phyloP scores from a whole-genome alignment of 1,284 basidiomycete species.

The Leccinum fallax region DNA sequence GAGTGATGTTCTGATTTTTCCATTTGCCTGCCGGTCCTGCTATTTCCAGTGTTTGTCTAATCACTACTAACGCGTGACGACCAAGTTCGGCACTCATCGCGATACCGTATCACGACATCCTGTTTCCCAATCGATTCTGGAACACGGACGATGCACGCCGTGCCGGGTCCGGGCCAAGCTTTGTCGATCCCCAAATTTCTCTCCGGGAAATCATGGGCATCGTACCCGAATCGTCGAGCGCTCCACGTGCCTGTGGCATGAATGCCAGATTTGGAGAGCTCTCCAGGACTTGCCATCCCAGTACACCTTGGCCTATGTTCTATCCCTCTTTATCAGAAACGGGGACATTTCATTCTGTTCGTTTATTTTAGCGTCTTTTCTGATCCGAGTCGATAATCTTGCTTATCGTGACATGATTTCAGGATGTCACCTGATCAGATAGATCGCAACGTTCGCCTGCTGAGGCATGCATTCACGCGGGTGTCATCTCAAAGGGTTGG shows the following conservation, averaged over 20 bases:
- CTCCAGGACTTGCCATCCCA: neutral
- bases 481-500: neutral
- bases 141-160: neutral
- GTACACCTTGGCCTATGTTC: neutral
- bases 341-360: neutral
- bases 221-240: neutral
- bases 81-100: neutral
- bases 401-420: neutral
- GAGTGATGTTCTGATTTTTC: neutral
- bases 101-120: neutral
- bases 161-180: neutral
- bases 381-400: neutral
- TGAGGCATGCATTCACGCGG: neutral
- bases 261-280: neutral
- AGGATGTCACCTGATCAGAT: neutral
- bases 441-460: neutral
- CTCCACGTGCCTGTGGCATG: neutral
- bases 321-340: neutral
- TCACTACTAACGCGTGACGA: neutral
- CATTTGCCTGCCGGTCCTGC: neutral
- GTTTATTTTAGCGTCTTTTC: neutral
- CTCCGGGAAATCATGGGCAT: neutral
- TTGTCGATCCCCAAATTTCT: neutral
- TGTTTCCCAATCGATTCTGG: neutral
- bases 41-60: neutral